Percentiles rank a stretch among this genome's conserved stretches.
Conservation (phyloP, 2,329 filamentous ascomycete genomes). For the Periconia macrospinosa region DNA sequence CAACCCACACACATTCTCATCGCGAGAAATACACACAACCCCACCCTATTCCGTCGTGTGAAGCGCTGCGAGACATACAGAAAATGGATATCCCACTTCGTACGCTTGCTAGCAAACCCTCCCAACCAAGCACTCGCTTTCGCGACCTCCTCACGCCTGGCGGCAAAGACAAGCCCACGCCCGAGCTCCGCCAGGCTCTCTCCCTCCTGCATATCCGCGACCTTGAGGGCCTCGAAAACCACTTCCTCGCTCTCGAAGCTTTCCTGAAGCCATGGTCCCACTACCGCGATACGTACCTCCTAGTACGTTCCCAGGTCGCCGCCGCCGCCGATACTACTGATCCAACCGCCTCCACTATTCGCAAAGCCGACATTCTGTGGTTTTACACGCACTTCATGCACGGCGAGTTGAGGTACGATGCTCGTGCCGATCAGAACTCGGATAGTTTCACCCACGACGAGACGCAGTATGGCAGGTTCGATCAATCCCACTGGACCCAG, state of each 20-base stretch:
- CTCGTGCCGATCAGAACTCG: slow-evolving; percentile 17
- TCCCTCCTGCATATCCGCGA: slow-evolving; percentile 21
- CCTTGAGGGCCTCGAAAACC: slow-evolving; percentile 27
- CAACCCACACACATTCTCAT: no score
- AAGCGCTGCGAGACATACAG: background rate
- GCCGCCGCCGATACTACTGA: slow-evolving; percentile 13
- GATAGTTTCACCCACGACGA: slow-evolving; percentile 14
- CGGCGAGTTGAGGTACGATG: slow-evolving; percentile 28
- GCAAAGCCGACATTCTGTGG: slow-evolving; percentile 28
- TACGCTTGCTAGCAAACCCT: background rate
- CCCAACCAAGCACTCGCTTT: background rate
- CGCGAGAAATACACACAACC: no score
- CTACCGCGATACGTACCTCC: slow-evolving; percentile 31
- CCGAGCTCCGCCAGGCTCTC: slow-evolving; percentile 24
- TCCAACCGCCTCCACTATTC: slow-evolving; percentile 10
- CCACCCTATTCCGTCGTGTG: no score
- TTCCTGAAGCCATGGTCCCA: slow-evolving; percentile 36
- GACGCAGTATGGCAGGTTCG: slow-evolving; percentile 18
- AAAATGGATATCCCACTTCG: background rate
- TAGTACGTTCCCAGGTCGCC: slow-evolving; percentile 12
- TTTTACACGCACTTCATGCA: slow-evolving; percentile 38
- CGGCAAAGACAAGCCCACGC: slow-evolving; percentile 3
- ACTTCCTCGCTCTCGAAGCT: slow-evolving; percentile 27
- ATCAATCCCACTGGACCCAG: slow-evolving; percentile 27
- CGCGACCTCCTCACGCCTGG: background rate